Percentiles rank a stretch among this genome's conserved stretches.
phyloP scores from a whole-genome alignment of 1,284 basidiomycete species.

The Rhodotorula sp. region DNA sequence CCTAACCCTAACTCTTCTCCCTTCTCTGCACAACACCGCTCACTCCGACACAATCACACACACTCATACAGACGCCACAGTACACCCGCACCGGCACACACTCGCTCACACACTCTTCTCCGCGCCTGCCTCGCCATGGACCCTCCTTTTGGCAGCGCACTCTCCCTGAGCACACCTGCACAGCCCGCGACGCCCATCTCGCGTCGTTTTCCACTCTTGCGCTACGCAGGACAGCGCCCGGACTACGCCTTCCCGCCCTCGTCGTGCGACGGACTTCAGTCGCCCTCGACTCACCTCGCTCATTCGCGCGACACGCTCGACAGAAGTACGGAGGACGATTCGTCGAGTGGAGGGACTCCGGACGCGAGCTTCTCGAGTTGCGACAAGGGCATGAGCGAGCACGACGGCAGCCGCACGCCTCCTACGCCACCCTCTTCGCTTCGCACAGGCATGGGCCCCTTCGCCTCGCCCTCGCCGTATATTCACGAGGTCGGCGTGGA shows the following conservation, averaged over 20 bases:
- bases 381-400: neutral
- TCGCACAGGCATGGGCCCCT: neutral
- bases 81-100: no score
- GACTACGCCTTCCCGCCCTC: neutral
- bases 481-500: conserved; percentile 1
- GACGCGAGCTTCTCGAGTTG: no score
- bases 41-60: neutral
- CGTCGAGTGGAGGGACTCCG: neutral
- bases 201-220: neutral
- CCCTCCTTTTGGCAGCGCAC: neutral
- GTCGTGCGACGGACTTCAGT: neutral
- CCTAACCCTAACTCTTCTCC: neutral
- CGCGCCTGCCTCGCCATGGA: neutral
- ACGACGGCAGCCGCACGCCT: neutral
- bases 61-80: no score
- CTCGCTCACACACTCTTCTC: neutral
- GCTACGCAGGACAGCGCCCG: neutral
- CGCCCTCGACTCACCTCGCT: neutral
- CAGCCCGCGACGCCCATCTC: neutral
- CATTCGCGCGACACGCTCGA: neutral
- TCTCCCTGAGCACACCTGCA: neutral
- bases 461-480: neutral
- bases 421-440: neutral
- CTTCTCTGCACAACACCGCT: neutral
- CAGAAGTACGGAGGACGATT: neutral